Percentiles rank a stretch among this genome's conserved stretches.
Conservation (phyloP, 768 basidiomycete species). For the Boletus patriciae region DNA sequence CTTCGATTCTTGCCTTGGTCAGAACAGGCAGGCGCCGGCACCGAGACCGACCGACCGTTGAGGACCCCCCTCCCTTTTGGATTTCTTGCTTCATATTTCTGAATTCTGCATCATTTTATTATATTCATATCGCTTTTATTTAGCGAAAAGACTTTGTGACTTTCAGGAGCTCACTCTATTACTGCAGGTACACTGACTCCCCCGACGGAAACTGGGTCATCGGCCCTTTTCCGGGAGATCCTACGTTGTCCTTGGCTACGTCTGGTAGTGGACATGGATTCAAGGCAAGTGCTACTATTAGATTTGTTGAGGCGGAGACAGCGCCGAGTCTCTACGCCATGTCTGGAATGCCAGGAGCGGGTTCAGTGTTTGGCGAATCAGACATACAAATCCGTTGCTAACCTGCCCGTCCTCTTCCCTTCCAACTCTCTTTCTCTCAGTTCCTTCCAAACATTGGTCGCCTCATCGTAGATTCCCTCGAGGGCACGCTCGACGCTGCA, state of each 20-base stretch:
- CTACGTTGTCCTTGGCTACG: conserved; percentile 75
- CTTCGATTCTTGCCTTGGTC: not conserved
- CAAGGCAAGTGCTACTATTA: conserved; percentile 51
- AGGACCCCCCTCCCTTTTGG: conserved; percentile 9
- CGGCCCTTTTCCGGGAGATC: conserved; percentile 61
- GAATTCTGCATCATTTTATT: conserved; percentile 4
- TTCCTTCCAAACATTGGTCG: conserved; percentile 85
- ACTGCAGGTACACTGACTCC: conserved; percentile 82
- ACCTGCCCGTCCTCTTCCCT: not conserved
- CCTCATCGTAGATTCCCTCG: conserved; percentile 70
- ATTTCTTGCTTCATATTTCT: not conserved
- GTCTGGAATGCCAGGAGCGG: not conserved
- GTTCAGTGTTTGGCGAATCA: not conserved
- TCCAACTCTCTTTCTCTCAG: conserved; percentile 36
- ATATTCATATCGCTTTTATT: not conserved
- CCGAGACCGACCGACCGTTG: not conserved
- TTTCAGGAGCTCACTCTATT: not conserved
- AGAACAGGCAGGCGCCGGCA: not conserved
- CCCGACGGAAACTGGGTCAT: conserved; percentile 89
- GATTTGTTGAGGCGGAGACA: not conserved
- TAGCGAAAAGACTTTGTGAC: not conserved
- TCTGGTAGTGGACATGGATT: conserved; percentile 87
- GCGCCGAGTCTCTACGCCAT: not conserved
- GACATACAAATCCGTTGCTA: not conserved
- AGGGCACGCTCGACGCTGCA: conserved; percentile 56